phyloP scores from a whole-genome alignment of 176 grass and related monocot species.

The Avena atlantica region DNA sequence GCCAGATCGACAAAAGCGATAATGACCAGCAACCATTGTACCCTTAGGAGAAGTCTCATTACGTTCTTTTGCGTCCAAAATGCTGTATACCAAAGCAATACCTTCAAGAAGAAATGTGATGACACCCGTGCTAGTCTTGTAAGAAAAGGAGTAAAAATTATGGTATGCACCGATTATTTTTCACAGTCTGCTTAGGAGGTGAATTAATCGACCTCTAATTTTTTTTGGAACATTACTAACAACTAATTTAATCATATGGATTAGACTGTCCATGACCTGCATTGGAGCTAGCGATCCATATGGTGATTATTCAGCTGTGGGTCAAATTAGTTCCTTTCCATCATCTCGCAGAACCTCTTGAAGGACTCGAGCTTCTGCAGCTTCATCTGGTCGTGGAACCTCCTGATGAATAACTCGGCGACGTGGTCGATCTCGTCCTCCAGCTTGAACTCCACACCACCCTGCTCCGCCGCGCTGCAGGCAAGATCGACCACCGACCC shows the following conservation, averaged over 20 bases:
- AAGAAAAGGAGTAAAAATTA: not conserved
- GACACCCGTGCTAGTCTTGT: not conserved
- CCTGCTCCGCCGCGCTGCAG: constrained; percentile 52
- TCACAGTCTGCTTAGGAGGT: not conserved
- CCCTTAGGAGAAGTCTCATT: no score
- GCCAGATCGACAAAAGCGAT: no score
- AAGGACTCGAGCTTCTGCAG: constrained; percentile 98
- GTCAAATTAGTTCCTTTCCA: constrained; percentile 50
- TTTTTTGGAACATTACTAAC: no score
- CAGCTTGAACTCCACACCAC: constrained; percentile 60
- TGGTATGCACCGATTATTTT: not conserved
- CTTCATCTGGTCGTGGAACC: constrained; percentile 87
- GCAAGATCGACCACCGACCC: constrained; percentile 67
- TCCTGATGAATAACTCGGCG: constrained; percentile 72
- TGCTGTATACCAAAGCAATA: no score
- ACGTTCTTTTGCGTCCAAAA: no score
- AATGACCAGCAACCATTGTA: no score
- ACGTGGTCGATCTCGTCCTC: constrained; percentile 60
- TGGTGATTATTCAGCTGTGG: not conserved
- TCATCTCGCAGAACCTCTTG: constrained; percentile 92
- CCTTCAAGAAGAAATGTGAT: no score
- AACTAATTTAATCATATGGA: not conserved
- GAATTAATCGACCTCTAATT: not conserved
- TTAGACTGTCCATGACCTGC: not conserved
- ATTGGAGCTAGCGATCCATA: not conserved